These are phyloP conservation scores for Phoenix roebelenii DNA, from an alignment of 176 grass and related monocot species.

Conservation along the genomic window DNA sequence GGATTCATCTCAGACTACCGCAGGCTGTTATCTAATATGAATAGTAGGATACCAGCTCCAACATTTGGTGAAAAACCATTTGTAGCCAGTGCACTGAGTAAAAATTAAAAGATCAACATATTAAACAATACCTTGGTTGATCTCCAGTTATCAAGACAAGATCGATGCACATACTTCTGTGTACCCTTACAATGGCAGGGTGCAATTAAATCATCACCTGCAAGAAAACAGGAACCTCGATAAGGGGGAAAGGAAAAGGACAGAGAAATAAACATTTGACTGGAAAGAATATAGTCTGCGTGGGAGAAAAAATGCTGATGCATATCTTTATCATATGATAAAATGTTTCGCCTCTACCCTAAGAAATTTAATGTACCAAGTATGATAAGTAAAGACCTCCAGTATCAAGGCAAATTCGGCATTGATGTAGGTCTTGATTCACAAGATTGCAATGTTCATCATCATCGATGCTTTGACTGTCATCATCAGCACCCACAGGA, in stretches of 20 bases:
- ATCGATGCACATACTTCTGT: conserved; percentile 91
- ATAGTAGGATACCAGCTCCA: no score
- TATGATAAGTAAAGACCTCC: conserved; percentile 47
- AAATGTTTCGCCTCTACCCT: no score
- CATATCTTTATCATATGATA: no score
- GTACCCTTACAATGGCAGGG: conserved; percentile 90
- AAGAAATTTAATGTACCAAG: conserved; percentile 2
- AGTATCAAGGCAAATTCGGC: conserved; percentile 91
- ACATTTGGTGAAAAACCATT: no score
- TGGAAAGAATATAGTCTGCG: no score
- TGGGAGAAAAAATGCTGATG: no score
- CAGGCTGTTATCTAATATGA: no score
- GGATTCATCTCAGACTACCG: no score
- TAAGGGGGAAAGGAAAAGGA: no score
- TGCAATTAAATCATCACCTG: conserved; percentile 83
- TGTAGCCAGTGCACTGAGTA: no score
- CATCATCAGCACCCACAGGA: conserved; percentile 22
- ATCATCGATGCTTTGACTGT: conserved; percentile 30
- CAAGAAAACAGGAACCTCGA: not conserved
- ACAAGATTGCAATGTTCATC: conserved; percentile 20
- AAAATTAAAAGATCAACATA: no score
- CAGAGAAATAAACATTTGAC: no score
- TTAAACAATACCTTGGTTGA: conserved; percentile 71
- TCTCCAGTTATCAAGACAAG: conserved; percentile 95
- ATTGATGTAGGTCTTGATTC: conserved; percentile 62